These are phyloP conservation scores for Fraxinus pennsylvanica DNA, from an alignment of 257 asterid genomes.

Conservation along the genomic window DNA sequence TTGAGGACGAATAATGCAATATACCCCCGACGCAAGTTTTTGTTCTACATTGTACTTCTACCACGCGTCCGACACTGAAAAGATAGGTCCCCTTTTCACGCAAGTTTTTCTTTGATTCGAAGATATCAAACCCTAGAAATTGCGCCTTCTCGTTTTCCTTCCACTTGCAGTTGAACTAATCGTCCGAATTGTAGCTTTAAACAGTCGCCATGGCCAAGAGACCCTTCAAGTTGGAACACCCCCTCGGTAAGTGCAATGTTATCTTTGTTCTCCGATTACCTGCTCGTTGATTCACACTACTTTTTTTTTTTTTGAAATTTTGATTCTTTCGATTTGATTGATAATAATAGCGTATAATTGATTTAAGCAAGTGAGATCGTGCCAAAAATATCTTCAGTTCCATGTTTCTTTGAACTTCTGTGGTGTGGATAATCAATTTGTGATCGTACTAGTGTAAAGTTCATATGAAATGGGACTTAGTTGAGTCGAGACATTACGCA, in stretches of 20 bases:
- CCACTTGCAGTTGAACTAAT: constrained; percentile 17
- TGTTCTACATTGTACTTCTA: no score
- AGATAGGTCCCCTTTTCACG: background rate
- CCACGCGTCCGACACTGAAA: background rate
- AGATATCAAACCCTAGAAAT: constrained; percentile 19
- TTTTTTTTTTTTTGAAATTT: background rate
- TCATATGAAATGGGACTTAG: constrained; percentile 1
- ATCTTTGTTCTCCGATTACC: background rate
- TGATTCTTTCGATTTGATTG: constrained; percentile 1
- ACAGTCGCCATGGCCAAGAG: constrained; percentile 49
- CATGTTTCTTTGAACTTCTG: background rate
- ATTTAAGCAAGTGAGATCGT: background rate
- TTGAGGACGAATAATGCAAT: no score
- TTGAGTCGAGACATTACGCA: background rate
- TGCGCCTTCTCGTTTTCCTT: background rate
- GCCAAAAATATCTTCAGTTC: background rate
- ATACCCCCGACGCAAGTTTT: no score
- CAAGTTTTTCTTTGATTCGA: no score
- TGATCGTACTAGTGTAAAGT: background rate
- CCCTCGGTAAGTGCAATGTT: constrained; percentile 39
- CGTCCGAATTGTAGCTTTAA: constrained; percentile 7
- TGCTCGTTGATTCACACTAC: constrained; percentile 15
- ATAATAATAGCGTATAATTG: background rate
- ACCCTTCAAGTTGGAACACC: constrained; percentile 59
- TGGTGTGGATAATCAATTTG: constrained; percentile 17